Evolutionary conservation across 1,284 basidiomycete species (phyloP).

Genomic region (Apiotrichum gamsii): DNA sequence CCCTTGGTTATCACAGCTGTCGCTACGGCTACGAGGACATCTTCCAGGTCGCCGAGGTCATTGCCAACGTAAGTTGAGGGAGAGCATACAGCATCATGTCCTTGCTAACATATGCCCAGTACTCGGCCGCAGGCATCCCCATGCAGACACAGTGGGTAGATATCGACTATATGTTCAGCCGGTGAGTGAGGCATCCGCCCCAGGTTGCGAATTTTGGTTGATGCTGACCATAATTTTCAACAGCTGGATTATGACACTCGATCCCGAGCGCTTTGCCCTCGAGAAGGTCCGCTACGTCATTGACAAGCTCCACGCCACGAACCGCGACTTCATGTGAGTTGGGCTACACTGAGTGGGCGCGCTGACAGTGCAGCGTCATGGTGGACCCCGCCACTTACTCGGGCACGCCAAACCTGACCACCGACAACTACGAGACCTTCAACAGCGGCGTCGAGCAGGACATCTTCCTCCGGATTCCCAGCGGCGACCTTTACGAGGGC

Average conservation of each 20-base stretch:
- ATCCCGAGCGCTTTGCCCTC: conserved; percentile 62
- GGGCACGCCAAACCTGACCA: conserved; percentile 15
- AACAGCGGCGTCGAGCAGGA: conserved; percentile 54
- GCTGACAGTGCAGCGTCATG: not conserved
- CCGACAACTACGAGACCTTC: conserved; percentile 54
- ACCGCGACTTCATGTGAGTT: conserved; percentile 56
- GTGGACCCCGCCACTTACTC: conserved; percentile 60
- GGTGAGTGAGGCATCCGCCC: no score
- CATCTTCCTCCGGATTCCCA: conserved; percentile 58
- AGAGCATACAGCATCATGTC: no score
- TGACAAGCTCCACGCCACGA: conserved; percentile 55
- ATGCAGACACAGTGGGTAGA: conserved; percentile 25
- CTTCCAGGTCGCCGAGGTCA: conserved; percentile 28
- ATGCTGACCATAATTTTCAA: no score
- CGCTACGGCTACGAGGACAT: conserved; percentile 33
- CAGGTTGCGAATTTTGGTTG: no score
- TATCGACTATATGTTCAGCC: no score
- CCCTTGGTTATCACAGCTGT: conserved; percentile 36
- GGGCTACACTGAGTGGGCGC: no score
- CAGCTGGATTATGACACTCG: conserved; percentile 60
- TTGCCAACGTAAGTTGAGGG: conserved; percentile 24
- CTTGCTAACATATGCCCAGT: no score
- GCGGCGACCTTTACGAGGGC: conserved; percentile 58
- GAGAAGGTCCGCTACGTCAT: conserved; percentile 60
- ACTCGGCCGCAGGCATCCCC: conserved; percentile 23